phyloP scores from a whole-genome alignment of 2,329 filamentous ascomycete species.

The Trichoderma oligosporum region DNA sequence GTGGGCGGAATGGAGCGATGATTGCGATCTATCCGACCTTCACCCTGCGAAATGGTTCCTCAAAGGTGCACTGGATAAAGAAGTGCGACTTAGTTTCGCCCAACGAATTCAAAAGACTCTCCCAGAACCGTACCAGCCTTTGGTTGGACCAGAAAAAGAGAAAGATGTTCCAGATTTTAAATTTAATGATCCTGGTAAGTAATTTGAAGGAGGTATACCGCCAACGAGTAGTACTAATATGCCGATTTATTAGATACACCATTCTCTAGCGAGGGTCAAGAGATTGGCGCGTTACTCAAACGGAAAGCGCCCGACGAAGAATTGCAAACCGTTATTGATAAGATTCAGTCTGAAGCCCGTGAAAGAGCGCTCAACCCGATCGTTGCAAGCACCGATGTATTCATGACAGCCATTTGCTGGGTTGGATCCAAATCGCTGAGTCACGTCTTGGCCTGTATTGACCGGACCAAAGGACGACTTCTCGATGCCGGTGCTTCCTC shows the following conservation, averaged over 20 bases:
- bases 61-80: constrained; percentile 84
- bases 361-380: constrained; percentile 72
- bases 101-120: constrained; percentile 93
- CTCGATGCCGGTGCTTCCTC: constrained; percentile 73
- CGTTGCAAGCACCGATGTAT: constrained; percentile 85
- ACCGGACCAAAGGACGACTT: constrained; percentile 86
- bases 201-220: too few species aligned
- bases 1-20: constrained; percentile 94
- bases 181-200: constrained; percentile 70
- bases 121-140: constrained; percentile 72
- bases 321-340: constrained; percentile 74
- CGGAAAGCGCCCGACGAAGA: constrained; percentile 84
- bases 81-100: constrained; percentile 93
- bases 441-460: constrained; percentile 91
- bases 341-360: constrained; percentile 74
- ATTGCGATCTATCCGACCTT: constrained; percentile 70
- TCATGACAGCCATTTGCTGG: constrained; percentile 88
- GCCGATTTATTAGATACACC: constrained; percentile 59
- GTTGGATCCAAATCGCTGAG: constrained; percentile 94
- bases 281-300: constrained; percentile 73
- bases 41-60: constrained; percentile 95
- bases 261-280: constrained; percentile 78
- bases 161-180: constrained; percentile 97
- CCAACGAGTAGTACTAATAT: constrained; percentile 6
- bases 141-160: constrained; percentile 85